These are phyloP conservation scores for Mortierella sp. DNA, from an alignment of 371 early-diverging fungal species.

Conservation along the genomic window DNA sequence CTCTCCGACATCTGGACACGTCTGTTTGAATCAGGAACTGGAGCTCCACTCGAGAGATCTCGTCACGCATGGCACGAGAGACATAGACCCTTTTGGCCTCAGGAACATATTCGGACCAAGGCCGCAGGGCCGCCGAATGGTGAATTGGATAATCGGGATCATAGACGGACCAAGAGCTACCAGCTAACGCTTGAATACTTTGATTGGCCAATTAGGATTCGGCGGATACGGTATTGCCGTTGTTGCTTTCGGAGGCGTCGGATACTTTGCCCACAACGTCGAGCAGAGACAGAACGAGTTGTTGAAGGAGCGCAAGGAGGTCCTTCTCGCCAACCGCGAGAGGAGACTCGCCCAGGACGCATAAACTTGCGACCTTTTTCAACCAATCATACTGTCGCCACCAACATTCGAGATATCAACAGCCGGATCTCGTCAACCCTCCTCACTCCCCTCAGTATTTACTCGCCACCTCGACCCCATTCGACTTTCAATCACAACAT, in stretches of 20 bases:
- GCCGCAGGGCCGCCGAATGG: not conserved
- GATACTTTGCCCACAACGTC: slow-evolving; percentile 46
- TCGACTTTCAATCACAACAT: not conserved
- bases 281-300: slow-evolving; percentile 59
- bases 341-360: slow-evolving; percentile 54
- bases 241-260: slow-evolving; percentile 47
- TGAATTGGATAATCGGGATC: no score
- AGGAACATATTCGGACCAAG: not conserved
- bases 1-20: no score
- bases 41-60: not conserved
- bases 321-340: slow-evolving; percentile 54
- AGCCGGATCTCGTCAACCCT: not conserved
- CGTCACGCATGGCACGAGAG: not conserved
- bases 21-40: not conserved
- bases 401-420: not conserved
- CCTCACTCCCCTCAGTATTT: not conserved
- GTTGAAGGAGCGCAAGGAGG: slow-evolving; percentile 58
- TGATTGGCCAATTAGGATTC: slow-evolving; percentile 31
- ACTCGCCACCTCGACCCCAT: not conserved
- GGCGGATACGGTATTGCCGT: slow-evolving; percentile 54
- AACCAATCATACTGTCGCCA: not conserved
- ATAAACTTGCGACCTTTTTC: slow-evolving; percentile 14
- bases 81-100: not conserved
- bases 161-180: not conserved
- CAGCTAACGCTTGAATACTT: not conserved